Conservation (phyloP, 2,329 filamentous ascomycete genomes). For the Byssothecium circinans region DNA sequence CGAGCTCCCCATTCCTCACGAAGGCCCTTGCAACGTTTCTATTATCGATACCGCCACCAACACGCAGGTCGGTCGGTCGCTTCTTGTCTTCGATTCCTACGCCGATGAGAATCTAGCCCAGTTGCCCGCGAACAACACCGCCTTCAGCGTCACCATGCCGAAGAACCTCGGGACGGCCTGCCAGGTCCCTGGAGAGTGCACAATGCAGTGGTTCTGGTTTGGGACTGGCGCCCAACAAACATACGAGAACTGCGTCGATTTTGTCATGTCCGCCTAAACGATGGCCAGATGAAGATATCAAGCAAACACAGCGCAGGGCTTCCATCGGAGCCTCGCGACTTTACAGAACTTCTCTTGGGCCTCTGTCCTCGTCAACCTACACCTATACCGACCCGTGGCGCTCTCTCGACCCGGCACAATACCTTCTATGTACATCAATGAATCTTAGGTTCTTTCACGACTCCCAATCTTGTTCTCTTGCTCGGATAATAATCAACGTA, state of each 20-base stretch:
- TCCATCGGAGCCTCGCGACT: too few species aligned
- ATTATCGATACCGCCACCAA: constrained; percentile 60
- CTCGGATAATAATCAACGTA: too few species aligned
- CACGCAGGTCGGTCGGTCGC: constrained; percentile 50
- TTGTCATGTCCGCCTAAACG: constrained; percentile 32
- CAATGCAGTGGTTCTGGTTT: constrained; percentile 66
- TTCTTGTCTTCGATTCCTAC: constrained; percentile 29
- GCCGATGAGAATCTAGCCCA: constrained; percentile 33
- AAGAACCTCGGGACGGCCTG: constrained; percentile 48
- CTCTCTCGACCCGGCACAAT: too few species aligned
- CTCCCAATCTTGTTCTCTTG: too few species aligned
- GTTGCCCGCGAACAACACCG: constrained; percentile 48
- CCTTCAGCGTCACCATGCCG: constrained; percentile 58
- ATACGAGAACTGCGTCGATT: constrained; percentile 64
- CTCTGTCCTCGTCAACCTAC: background rate
- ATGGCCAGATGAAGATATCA: too few species aligned
- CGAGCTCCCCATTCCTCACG: constrained; percentile 55
- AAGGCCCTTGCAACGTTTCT: constrained; percentile 60
- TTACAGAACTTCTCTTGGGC: background rate
- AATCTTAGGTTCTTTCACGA: too few species aligned
- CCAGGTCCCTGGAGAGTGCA: constrained; percentile 51
- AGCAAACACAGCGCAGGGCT: too few species aligned
- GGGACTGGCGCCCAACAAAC: constrained; percentile 58
- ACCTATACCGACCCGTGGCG: too few species aligned
- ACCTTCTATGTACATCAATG: too few species aligned